Evolutionary conservation across 2,329 filamentous ascomycete genomes (phyloP), one percentile per base, ranked within the genome.

Genomic region (Trichoderma sp.): DNA sequence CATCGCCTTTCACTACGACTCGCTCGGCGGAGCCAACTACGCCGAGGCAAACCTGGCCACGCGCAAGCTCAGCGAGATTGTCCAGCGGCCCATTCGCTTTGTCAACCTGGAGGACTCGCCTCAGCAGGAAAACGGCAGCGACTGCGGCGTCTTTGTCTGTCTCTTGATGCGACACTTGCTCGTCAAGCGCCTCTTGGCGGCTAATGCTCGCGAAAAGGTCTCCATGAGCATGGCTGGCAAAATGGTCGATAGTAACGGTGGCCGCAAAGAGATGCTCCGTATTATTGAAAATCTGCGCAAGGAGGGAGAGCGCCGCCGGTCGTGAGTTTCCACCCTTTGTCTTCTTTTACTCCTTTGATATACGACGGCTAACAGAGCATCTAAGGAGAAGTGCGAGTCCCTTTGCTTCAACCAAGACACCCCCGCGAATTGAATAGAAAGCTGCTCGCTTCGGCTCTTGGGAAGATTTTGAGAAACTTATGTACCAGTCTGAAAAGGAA

Each of bases 1-100:
- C 10, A 89, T 97, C 2, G 93, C 95, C 0, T 99, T 99, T 79
- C 96, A 99, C 83, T 99, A 99, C 81, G 96, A 99, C 81, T 95
- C 91, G 1, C 84, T 98, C 30, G 87, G 87, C 2, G 89, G 90
- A 2, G 86, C 88, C 49, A 98, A 99, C 79, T 87, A 88, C 70
- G 81, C 85, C 52, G 92, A 96, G 72, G 96, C 93, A 0, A 85
- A 86, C 61, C 82, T 86, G 1, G 91, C 91, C 7, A 88, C 91
- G 0, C 81, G 86, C 59, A 92, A 93, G 74, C 84, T 99, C 54
- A 84, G 87, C 30, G 82, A 83, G 37, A 82, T 98, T 34, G 84
- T 98, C 0, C 84, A 85, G 39, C 86, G 87, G 68, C 84, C 84
- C 5, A 81, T 96, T 21, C 85, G 89, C 24, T 97, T 96, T 77